phyloP scores from a whole-genome alignment of 768 basidiomycete species.

The Lyophyllum decastes region DNA sequence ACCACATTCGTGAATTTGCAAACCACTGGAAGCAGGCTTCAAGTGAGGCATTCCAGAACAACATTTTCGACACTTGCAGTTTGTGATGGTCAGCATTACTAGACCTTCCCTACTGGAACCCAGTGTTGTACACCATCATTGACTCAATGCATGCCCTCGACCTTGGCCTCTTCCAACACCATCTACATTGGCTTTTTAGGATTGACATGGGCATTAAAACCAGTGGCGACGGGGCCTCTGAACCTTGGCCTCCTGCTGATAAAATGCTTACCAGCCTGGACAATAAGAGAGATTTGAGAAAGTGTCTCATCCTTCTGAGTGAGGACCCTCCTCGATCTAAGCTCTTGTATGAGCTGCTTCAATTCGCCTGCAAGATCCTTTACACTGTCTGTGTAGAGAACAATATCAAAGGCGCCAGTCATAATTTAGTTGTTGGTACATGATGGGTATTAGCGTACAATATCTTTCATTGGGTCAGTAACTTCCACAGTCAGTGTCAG shows the following conservation, averaged over 20 bases:
- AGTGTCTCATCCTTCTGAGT: neutral
- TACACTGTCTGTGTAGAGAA: constrained; percentile 25
- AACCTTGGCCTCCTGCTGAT: neutral
- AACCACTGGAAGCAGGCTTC: constrained; percentile 22
- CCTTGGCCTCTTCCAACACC: constrained; percentile 25
- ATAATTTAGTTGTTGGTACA: constrained; percentile 19
- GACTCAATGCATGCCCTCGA: constrained; percentile 43
- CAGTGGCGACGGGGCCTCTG: neutral
- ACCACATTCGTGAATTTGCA: no score
- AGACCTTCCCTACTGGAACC: constrained; percentile 41
- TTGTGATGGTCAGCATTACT: constrained; percentile 31
- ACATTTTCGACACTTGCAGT: constrained; percentile 21
- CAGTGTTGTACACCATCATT: no score
- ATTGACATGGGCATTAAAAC: neutral
- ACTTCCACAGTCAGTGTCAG: neutral
- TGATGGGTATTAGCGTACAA: constrained; percentile 21
- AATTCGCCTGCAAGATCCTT: constrained; percentile 11
- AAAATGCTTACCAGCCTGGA: neutral
- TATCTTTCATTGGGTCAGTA: no score
- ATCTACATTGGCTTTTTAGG: neutral
- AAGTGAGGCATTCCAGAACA: constrained; percentile 12
- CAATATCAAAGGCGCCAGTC: constrained; percentile 2
- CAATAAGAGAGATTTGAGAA: neutral
- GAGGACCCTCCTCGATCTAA: neutral
- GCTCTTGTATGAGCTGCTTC: constrained; percentile 2